A percentile compares a stretch with the other conserved stretches of the same genome.
phyloP scores from a whole-genome alignment of 2,329 filamentous ascomycete genomes.

The Penicillium sp. region DNA sequence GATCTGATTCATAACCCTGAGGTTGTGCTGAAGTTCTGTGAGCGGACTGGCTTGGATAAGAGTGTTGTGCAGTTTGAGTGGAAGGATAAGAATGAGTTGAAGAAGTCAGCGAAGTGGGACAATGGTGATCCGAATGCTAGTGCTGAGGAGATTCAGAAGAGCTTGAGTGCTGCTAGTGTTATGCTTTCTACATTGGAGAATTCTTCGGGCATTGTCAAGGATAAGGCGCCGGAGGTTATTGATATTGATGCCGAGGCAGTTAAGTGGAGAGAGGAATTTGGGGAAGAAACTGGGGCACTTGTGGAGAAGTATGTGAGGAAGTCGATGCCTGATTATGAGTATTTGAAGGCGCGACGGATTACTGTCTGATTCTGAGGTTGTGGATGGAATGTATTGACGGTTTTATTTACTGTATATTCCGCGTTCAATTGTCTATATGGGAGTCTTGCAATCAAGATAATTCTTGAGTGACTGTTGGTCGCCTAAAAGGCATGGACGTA shows the following conservation, averaged over 20 bases:
- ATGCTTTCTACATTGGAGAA: constrained; percentile 31
- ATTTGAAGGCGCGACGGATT: constrained; percentile 29
- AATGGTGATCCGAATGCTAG: neutral
- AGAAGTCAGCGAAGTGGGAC: constrained; percentile 1
- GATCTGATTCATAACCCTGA: constrained; percentile 37
- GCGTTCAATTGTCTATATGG: neutral
- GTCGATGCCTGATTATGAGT: constrained; percentile 44
- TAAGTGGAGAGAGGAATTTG: constrained; percentile 40
- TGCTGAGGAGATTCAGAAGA: neutral
- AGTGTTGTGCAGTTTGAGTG: constrained; percentile 33
- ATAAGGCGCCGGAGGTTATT: constrained; percentile 29
- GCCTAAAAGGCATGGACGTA: too few relatives aligned
- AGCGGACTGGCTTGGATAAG: constrained; percentile 35
- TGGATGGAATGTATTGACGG: neutral
- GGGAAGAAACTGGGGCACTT: constrained; percentile 22
- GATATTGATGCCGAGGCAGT: constrained; percentile 34
- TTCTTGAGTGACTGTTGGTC: too few relatives aligned
- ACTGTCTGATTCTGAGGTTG: neutral
- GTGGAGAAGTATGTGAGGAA: constrained; percentile 28
- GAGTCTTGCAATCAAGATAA: too few relatives aligned
- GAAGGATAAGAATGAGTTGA: constrained; percentile 15
- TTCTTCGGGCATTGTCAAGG: constrained; percentile 34
- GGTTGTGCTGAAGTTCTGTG: constrained; percentile 29
- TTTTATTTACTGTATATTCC: neutral
- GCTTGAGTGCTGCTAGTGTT: constrained; percentile 3